A percentile compares a stretch with the other conserved stretches of the same genome.
phyloP scores from a whole-genome alignment of 345 rosid species.

The Gossypium mustelinum region DNA sequence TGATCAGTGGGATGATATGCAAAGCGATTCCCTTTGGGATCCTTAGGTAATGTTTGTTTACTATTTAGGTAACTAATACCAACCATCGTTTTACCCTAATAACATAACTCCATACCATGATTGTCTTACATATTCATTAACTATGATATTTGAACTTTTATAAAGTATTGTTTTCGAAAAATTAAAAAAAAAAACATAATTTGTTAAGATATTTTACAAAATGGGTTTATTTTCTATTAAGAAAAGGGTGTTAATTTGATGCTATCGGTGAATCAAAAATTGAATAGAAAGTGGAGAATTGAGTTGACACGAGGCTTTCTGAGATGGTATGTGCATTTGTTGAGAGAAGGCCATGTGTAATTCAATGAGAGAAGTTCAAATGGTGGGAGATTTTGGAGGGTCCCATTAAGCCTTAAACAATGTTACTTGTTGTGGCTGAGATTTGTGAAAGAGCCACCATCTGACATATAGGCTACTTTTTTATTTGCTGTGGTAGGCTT shows the following conservation, averaged over 20 bases:
- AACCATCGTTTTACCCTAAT: not conserved
- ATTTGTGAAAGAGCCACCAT: not conserved
- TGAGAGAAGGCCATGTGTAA: not conserved
- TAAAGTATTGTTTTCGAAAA: too few species aligned
- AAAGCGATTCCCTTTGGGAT: constrained; percentile 21
- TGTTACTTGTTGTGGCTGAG: not conserved
- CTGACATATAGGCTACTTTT: not conserved
- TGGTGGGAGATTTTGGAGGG: not conserved
- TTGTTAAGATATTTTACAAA: not conserved
- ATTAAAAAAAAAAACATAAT: not conserved
- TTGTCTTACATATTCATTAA: not conserved
- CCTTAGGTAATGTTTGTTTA: not conserved
- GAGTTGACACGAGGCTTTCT: not conserved
- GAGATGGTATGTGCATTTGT: not conserved
- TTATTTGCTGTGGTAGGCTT: not conserved
- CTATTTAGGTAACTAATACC: not conserved
- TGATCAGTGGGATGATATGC: constrained; percentile 18
- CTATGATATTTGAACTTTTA: not conserved
- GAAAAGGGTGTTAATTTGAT: not conserved
- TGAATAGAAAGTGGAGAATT: not conserved
- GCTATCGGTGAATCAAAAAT: not conserved
- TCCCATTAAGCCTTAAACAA: not conserved
- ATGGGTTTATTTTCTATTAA: not conserved
- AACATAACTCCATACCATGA: not conserved
- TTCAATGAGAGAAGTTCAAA: not conserved